Evolutionary conservation across 345 rosid genomes (phyloP).

Genomic region (Syzygium aromaticum): DNA sequence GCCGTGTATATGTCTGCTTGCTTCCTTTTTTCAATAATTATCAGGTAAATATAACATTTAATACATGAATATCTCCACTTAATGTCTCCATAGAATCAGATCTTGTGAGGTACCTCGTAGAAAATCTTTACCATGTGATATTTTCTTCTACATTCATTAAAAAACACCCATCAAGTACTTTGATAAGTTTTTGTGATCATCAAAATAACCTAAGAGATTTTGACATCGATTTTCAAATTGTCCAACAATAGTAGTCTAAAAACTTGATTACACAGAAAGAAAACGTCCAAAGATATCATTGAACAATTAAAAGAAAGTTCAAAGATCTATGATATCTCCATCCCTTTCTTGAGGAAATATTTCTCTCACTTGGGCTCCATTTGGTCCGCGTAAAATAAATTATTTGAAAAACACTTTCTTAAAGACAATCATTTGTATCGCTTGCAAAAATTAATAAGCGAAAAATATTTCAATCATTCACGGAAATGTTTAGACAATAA

Average conservation of each 20-base stretch:
- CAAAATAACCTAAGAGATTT: not conserved
- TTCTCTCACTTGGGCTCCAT: not conserved
- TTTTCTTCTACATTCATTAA: not conserved
- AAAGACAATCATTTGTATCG: rapidly evolving
- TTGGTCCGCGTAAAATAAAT: rapidly evolving
- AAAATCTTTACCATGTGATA: not conserved
- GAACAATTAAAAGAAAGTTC: not conserved
- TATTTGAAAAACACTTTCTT: not conserved
- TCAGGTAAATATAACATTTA: not conserved
- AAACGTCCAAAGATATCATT: not conserved
- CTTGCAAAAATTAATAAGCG: not conserved
- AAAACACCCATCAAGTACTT: not conserved
- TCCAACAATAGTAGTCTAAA: not conserved
- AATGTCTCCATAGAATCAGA: not conserved
- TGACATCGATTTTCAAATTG: not conserved
- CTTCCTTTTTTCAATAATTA: not conserved
- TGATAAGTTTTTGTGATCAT: not conserved
- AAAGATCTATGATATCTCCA: not conserved
- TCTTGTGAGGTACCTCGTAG: not conserved
- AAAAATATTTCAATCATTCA: rapidly evolving
- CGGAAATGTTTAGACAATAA: rapidly evolving
- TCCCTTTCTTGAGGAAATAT: not conserved
- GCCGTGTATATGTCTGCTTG: not conserved
- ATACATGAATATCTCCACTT: not conserved
- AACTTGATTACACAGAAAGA: not conserved